These are phyloP conservation scores for Vishniacozyma victoriae DNA, from an alignment of 768 basidiomycete genomes.

Conservation along the genomic window DNA sequence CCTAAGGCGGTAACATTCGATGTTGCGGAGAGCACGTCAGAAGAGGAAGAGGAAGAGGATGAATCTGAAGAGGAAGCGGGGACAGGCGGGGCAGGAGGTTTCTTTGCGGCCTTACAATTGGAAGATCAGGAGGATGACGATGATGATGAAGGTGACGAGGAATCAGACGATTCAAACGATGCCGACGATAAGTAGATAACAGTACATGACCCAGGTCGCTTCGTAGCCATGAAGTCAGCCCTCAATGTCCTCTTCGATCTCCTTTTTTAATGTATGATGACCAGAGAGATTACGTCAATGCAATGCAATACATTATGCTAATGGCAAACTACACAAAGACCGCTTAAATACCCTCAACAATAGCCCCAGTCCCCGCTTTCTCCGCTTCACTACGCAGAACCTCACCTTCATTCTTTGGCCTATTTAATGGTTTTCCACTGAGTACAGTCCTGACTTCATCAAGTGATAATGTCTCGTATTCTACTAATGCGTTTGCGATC, in stretches of 20 bases:
- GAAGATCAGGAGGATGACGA: not conserved
- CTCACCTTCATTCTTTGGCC: slow-evolving; percentile 22
- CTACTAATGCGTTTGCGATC: slow-evolving; percentile 86
- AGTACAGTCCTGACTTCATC: slow-evolving; percentile 83
- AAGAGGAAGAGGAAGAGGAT: slow-evolving; percentile 3
- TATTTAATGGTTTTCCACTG: slow-evolving; percentile 59
- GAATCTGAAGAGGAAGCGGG: slow-evolving; percentile 2
- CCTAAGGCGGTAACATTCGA: slow-evolving; percentile 33
- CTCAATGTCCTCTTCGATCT: too few species aligned
- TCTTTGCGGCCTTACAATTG: slow-evolving; percentile 30
- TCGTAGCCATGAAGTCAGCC: too few species aligned
- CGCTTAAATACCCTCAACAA: slow-evolving; percentile 40
- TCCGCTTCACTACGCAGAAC: slow-evolving; percentile 23
- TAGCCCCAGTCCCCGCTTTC: slow-evolving; percentile 14
- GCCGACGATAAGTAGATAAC: not conserved
- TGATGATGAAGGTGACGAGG: not conserved
- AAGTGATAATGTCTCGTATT: slow-evolving; percentile 84
- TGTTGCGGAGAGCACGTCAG: slow-evolving; percentile 6
- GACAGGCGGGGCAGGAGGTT: slow-evolving; percentile 17
- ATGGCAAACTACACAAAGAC: too few species aligned
- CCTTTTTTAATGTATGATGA: too few species aligned
- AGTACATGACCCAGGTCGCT: too few species aligned
- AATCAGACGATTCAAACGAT: not conserved
- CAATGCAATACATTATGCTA: too few species aligned
- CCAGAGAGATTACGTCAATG: too few species aligned